Evolutionary conservation across 495 filamentous ascomycete species (phyloP).

Genomic region (Copromyces sp.): DNA sequence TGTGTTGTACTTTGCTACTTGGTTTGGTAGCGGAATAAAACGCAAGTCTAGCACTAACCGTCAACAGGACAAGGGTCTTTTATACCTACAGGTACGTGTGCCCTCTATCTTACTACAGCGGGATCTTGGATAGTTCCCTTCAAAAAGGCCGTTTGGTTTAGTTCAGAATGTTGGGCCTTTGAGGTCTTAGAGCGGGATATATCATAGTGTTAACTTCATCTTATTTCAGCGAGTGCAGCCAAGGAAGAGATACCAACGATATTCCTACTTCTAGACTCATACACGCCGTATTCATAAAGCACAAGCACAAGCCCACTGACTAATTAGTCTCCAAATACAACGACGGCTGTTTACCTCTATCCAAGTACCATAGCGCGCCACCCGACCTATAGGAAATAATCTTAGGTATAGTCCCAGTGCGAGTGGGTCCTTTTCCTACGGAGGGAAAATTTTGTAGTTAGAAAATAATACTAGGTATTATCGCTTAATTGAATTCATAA

Average conservation of each 20-base stretch:
- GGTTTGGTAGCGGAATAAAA: background rate
- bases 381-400: too few relatives aligned
- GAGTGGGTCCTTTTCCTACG: too few relatives aligned
- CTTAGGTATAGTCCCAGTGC: too few relatives aligned
- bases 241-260: background rate
- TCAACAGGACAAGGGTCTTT: background rate
- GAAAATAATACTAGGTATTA: too few relatives aligned
- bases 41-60: background rate
- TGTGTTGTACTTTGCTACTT: background rate
- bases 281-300: background rate
- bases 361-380: too few relatives aligned
- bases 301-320: background rate
- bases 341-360: background rate
- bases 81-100: background rate
- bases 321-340: background rate
- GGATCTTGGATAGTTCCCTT: background rate
- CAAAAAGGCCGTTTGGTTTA: background rate
- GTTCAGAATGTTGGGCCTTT: background rate
- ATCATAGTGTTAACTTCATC: background rate
- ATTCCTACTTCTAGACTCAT: fast-evolving
- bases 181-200: background rate
- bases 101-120: background rate
- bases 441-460: too few relatives aligned
- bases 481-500: too few relatives aligned
- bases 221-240: background rate